Evolutionary conservation across 768 basidiomycete species (phyloP), one percentile per base, ranked within the genome.

Genomic region (Infundibulicybe gibba): DNA sequence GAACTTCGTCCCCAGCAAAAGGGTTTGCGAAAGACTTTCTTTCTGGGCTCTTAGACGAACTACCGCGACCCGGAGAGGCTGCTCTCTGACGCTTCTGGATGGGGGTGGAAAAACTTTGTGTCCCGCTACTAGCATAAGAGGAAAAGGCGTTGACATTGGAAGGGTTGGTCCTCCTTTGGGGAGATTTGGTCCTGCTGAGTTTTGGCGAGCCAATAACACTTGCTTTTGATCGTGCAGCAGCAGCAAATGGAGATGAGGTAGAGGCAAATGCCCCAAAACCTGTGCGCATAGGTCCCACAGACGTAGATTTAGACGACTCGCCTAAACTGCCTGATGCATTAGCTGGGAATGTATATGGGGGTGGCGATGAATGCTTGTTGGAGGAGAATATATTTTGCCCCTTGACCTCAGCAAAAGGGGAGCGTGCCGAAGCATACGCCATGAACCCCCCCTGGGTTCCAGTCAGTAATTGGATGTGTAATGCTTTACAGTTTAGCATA

Each of bases 331-430:
- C 25, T 8, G 25, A 25, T 8, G 25, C 25, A 8, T 25, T 25
- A 25, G 25, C 25, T 10, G 35, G 35, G 41, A 53, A 25, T 15
- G 58, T 53, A 33, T 59, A 55, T 41, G 56, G 57, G 31, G 54
- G 59, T 16, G 61, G 62, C 30, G 69, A 49, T 15, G 67, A 50
- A 32, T 75, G 56, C 55, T 70, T 72, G 43, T 61, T 60, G 10
- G 72, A 64, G 14, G 66, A 60, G 54, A 80, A 79, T 17, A 74
- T 52, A 57, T 77, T 86, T 49, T 83, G 77, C 40, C 86, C 88
- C 54, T 83, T 87, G 57, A 87, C 80, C 40, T 77, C 64, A 12
- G 85, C 81, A 56, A 90, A 90, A 4, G 88, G 87, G 2, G 88
- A 90, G 46, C 71, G 75, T 10, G 79, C 68, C 2, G 86, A 83